A percentile compares a stretch with the other conserved stretches of the same genome.
phyloP scores from a whole-genome alignment of 2,329 filamentous ascomycete genomes.

The Canariomyces notabilis region DNA sequence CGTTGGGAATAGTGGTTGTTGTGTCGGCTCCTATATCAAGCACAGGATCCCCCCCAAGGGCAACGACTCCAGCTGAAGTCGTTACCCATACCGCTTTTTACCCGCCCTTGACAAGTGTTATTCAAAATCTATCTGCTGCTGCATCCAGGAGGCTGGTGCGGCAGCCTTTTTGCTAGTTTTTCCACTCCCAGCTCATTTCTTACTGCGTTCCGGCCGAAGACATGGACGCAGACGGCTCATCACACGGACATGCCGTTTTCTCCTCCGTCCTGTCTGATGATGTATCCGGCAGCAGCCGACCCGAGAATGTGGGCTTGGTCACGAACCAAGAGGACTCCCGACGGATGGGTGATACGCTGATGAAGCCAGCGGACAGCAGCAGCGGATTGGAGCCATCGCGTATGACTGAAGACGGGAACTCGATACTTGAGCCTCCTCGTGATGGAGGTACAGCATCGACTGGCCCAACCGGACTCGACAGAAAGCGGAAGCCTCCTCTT shows the following conservation, averaged over 20 bases:
- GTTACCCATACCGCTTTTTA: conserved; percentile 14
- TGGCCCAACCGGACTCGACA: conserved; percentile 24
- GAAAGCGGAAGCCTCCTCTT: conserved; percentile 28
- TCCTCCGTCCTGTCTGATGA: not conserved
- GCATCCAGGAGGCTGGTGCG: conserved; percentile 3
- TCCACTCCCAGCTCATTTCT: conserved; percentile 1
- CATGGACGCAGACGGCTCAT: conserved; percentile 4
- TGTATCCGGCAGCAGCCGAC: not conserved
- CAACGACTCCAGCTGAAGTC: conserved; percentile 12
- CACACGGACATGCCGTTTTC: not conserved
- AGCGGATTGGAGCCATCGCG: not conserved
- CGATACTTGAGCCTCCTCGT: not conserved
- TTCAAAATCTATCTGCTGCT: conserved; percentile 6
- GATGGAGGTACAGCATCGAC: conserved; percentile 14
- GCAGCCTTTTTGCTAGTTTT: conserved; percentile 10
- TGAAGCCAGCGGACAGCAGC: not conserved
- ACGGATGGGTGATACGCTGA: not conserved
- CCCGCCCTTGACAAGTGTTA: conserved; percentile 27
- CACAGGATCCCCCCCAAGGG: conserved; percentile 11
- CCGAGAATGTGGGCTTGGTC: not conserved
- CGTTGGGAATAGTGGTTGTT: not conserved
- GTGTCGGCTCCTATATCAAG: conserved; percentile 8
- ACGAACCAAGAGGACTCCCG: not conserved
- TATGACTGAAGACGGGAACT: not conserved
- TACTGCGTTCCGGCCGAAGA: conserved; percentile 8